Evolutionary conservation across 352 stramenopile genomes (phyloP).

Genomic region (Phytophthora macrochlamydospora): DNA sequence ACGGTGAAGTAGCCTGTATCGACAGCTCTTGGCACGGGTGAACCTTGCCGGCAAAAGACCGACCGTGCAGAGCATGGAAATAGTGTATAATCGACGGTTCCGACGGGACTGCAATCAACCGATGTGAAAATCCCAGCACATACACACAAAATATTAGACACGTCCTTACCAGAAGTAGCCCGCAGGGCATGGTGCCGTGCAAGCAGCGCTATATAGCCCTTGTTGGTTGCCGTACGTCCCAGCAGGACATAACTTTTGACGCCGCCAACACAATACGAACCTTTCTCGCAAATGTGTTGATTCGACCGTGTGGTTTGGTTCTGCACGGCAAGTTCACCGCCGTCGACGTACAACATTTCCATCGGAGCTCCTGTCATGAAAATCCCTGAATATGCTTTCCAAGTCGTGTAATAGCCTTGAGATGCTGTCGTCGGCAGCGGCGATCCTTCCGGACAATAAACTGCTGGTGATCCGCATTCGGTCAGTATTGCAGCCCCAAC

Average conservation of each 20-base stretch:
- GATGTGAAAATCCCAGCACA: neutral
- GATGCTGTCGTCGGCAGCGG: constrained; percentile 36
- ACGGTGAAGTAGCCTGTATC: constrained; percentile 56
- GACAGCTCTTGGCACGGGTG: constrained; percentile 38
- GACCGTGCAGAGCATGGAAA: constrained; percentile 41
- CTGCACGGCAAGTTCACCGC: constrained; percentile 25
- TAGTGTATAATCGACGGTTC: constrained; percentile 42
- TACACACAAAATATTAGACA: neutral
- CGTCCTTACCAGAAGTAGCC: constrained; percentile 66
- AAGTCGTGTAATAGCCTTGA: constrained; percentile 66
- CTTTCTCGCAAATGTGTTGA: constrained; percentile 57
- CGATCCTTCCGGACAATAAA: constrained; percentile 65
- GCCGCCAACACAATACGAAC: constrained; percentile 58
- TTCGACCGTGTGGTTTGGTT: constrained; percentile 49
- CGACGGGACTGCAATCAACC: constrained; percentile 38
- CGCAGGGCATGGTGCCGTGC: constrained; percentile 57
- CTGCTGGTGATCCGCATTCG: constrained; percentile 39
- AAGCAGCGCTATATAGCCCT: constrained; percentile 48
- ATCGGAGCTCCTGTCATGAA: constrained; percentile 15
- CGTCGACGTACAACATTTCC: constrained; percentile 53
- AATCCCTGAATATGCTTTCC: constrained; percentile 22
- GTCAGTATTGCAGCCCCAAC: constrained; percentile 33
- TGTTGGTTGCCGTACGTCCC: constrained; percentile 49
- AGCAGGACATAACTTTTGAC: constrained; percentile 54
- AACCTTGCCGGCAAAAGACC: constrained; percentile 58